phyloP scores from a whole-genome alignment of 2,329 filamentous ascomycete genomes.

The Pseudogymnoascus sp. region DNA sequence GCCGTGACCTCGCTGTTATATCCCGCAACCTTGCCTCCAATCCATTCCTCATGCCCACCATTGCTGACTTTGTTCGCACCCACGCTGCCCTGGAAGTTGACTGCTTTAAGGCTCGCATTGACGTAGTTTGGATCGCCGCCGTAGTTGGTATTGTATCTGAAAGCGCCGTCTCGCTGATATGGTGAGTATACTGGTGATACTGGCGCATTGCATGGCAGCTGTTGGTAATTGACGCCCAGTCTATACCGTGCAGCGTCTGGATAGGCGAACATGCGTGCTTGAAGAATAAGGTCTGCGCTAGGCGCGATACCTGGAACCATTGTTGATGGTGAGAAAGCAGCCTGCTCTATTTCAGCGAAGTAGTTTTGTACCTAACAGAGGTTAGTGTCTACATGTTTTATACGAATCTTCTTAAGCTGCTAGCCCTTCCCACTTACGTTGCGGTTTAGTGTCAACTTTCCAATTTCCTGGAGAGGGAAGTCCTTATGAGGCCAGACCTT shows the following conservation, averaged over 20 bases:
- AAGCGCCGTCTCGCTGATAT: constrained; percentile 35
- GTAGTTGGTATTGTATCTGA: constrained; percentile 37
- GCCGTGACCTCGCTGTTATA: constrained; percentile 24
- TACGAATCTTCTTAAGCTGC: neutral
- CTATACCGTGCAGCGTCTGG: constrained; percentile 50
- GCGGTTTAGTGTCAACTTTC: constrained; percentile 43
- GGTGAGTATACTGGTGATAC: constrained; percentile 28
- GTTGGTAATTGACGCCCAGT: constrained; percentile 51
- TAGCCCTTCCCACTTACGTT: constrained; percentile 32
- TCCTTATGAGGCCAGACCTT: constrained; percentile 46
- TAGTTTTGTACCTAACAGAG: constrained; percentile 47
- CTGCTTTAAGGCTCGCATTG: no score
- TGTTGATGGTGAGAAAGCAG: constrained; percentile 57
- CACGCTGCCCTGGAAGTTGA: no score
- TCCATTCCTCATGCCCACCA: constrained; percentile 24
- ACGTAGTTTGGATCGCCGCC: constrained; percentile 39
- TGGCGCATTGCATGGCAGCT: constrained; percentile 46
- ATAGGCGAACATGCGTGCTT: constrained; percentile 49
- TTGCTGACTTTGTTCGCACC: constrained; percentile 19
- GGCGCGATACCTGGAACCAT: constrained; percentile 58
- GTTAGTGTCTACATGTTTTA: no score
- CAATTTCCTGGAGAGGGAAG: constrained; percentile 42
- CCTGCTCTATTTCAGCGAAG: constrained; percentile 63
- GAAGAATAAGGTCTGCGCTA: constrained; percentile 52
- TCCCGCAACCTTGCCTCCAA: constrained; percentile 12